phyloP scores from a whole-genome alignment of 371 early-diverging fungal species.

The Mortierella sp. region DNA sequence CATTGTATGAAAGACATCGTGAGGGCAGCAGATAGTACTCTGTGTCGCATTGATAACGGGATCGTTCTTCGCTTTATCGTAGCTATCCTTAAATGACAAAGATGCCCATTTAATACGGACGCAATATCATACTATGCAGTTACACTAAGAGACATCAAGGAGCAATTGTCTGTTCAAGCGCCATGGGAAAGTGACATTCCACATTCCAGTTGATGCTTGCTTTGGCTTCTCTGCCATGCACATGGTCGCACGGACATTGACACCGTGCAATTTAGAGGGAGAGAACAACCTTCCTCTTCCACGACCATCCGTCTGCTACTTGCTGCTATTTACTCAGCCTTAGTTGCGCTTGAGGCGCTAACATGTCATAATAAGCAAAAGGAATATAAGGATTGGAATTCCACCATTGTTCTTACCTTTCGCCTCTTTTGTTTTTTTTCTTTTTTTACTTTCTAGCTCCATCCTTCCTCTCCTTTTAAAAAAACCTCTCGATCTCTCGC shows the following conservation, averaged over 20 bases:
- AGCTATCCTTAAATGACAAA: too few species aligned
- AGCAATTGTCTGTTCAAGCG: too few species aligned
- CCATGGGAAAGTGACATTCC: slow-evolving; percentile 21
- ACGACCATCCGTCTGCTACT: slow-evolving; percentile 1
- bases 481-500: neutral
- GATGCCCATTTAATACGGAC: too few species aligned
- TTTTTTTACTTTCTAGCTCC: slow-evolving; percentile 1
- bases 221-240: slow-evolving; percentile 4
- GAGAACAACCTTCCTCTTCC: slow-evolving; percentile 26
- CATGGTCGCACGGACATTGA: slow-evolving; percentile 1
- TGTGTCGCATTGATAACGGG: too few species aligned
- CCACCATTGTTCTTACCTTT: slow-evolving; percentile 21
- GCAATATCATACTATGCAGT: too few species aligned
- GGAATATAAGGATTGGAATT: slow-evolving; percentile 40
- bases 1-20: too few species aligned
- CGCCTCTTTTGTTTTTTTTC: neutral
- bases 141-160: too few species aligned
- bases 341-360: neutral
- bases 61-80: too few species aligned
- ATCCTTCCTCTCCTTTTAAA: neutral
- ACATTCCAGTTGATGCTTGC: slow-evolving; percentile 48
- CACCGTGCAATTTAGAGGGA: slow-evolving; percentile 12
- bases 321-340: neutral
- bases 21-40: too few species aligned
- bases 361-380: neutral